Evolutionary conservation across 2,329 filamentous ascomycete genomes (phyloP).

Genomic region (Lizonia empirigonia): DNA sequence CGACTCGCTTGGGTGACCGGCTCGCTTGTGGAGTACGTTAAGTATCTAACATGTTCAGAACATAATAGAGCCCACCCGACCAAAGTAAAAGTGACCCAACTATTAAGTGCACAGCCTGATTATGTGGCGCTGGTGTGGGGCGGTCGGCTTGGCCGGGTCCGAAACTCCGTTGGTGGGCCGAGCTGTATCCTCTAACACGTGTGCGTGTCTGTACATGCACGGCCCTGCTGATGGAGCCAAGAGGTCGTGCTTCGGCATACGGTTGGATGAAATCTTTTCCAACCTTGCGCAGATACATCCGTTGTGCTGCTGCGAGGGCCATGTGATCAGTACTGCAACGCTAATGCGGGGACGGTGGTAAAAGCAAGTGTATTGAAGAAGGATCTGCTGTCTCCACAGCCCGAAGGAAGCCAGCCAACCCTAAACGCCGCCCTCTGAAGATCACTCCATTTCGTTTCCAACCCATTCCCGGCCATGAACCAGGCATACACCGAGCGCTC

Average conservation of each 20-base stretch:
- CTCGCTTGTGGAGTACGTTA: no score
- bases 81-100: no score
- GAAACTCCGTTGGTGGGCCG: no score
- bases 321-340: neutral
- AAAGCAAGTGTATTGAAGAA: conserved; percentile 1
- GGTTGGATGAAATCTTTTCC: neutral
- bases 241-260: neutral
- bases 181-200: no score
- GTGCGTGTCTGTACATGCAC: neutral
- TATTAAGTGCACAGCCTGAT: no score
- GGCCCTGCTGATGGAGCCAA: neutral
- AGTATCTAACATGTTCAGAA: no score
- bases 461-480: neutral
- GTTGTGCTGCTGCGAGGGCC: neutral
- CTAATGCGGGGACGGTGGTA: neutral
- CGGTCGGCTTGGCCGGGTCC: no score
- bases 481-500: neutral
- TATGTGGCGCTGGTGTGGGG: no score
- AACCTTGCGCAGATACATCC: neutral
- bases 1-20: no score
- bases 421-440: neutral
- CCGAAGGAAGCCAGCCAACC: neutral
- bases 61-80: no score
- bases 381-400: neutral
- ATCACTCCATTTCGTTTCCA: neutral